Evolutionary conservation across 768 basidiomycete genomes (phyloP).

Genomic region (Tubosaeta brunneosetosa): DNA sequence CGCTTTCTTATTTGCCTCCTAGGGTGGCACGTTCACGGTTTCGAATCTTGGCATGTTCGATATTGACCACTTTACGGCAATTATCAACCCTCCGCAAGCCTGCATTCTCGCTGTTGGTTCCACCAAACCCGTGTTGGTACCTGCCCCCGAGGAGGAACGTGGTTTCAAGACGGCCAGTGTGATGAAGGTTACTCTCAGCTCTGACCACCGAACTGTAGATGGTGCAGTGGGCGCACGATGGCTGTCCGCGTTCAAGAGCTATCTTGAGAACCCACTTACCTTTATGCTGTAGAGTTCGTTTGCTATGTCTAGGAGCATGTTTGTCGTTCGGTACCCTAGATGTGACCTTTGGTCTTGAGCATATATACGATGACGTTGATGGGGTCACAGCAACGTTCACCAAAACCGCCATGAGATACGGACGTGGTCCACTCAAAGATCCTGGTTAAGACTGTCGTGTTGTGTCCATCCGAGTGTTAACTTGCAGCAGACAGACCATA

Average conservation of each 20-base stretch:
- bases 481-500: constrained; percentile 51
- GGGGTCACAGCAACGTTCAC: background rate
- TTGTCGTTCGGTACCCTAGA: constrained; percentile 22
- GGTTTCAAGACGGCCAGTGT: constrained; percentile 90
- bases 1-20: constrained; percentile 1
- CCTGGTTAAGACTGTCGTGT: constrained; percentile 28
- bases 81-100: constrained; percentile 98
- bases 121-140: constrained; percentile 79
- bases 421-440: constrained; percentile 24
- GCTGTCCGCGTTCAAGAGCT: constrained; percentile 91
- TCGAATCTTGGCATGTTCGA: constrained; percentile 99
- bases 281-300: constrained; percentile 75
- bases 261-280: constrained; percentile 93
- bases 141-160: constrained; percentile 84
- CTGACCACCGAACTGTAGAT: constrained; percentile 94
- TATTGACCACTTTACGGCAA: constrained; percentile 93
- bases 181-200: constrained; percentile 95
- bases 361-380: constrained; percentile 1
- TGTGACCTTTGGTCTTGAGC: constrained; percentile 2
- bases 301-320: constrained; percentile 3
- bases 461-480: constrained; percentile 13
- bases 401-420: constrained; percentile 9
- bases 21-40: constrained; percentile 98
- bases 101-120: constrained; percentile 96
- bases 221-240: constrained; percentile 93